Conservation (phyloP, 164 flowering plant species). For the Cinnamomum chago region DNA sequence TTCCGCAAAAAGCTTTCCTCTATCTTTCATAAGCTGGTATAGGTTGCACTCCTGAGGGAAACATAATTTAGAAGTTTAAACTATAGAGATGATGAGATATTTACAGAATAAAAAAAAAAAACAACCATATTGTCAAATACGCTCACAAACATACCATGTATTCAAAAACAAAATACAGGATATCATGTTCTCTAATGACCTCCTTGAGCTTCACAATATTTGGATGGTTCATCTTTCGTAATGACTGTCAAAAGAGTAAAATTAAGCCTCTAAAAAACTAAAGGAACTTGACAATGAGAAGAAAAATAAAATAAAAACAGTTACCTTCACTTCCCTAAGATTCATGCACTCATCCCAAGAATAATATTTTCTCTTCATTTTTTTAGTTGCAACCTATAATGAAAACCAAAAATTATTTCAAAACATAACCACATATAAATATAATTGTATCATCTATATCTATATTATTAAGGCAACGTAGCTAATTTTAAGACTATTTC, state of each 20-base stretch:
- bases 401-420: background rate
- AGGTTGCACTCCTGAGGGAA: constrained; percentile 78
- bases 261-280: background rate
- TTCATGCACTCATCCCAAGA: constrained; percentile 98
- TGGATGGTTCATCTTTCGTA: constrained; percentile 90
- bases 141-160: constrained; percentile 61
- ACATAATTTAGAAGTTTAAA: background rate
- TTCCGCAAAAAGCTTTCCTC: constrained; percentile 71
- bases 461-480: no score
- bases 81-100: background rate
- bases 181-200: constrained; percentile 86
- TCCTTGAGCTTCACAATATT: constrained; percentile 97
- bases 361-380: constrained; percentile 92
- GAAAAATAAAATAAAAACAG: background rate
- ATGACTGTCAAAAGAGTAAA: constrained; percentile 49
- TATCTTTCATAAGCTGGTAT: constrained; percentile 88
- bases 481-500: no score
- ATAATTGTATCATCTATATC: background rate
- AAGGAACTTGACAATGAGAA: no score
- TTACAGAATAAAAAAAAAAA: background rate
- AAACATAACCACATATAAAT: background rate
- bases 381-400: constrained; percentile 86
- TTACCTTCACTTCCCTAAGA: constrained; percentile 97
- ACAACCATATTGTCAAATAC: background rate
- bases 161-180: constrained; percentile 86